Conservation (phyloP, 148 eudicot genomes). For the Fagopyrum tataricum region DNA sequence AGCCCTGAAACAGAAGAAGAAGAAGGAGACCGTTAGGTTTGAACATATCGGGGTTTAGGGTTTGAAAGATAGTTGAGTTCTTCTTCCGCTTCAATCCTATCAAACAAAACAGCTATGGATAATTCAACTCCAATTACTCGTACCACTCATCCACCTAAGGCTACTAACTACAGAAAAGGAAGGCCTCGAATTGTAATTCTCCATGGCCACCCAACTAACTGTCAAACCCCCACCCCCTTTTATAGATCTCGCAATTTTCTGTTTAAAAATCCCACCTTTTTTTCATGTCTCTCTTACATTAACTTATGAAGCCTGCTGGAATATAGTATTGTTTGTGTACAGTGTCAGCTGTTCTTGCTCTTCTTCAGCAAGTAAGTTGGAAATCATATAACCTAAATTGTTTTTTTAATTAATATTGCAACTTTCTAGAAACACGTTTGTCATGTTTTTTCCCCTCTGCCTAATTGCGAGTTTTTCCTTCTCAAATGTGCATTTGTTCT, state of each 20-base stretch:
- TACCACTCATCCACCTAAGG: not conserved
- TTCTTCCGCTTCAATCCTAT: not conserved
- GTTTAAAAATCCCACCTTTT: not conserved
- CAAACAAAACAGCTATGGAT: not conserved
- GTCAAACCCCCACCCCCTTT: constrained; percentile 13
- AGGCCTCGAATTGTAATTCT: constrained; percentile 11
- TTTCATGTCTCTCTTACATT: constrained; percentile 4
- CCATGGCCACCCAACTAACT: constrained; percentile 8
- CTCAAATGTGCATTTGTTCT: constrained; percentile 5
- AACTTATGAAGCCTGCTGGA: constrained; percentile 6
- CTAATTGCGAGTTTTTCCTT: not conserved
- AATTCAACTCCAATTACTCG: not conserved
- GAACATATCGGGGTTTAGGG: constrained; percentile 9
- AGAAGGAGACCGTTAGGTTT: constrained; percentile 29
- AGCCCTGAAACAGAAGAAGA: not conserved
- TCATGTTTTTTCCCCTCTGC: not conserved
- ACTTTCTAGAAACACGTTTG: not conserved
- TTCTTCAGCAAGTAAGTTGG: not conserved
- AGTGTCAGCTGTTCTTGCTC: not conserved
- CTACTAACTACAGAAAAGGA: not conserved
- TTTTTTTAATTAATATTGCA: not conserved
- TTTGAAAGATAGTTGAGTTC: constrained; percentile 13
- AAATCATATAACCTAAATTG: not conserved
- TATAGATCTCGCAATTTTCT: constrained; percentile 11
- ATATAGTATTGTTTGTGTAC: constrained; percentile 2